Percentiles rank a stretch among this genome's conserved stretches.
Evolutionary conservation across 2,329 filamentous ascomycete genomes (phyloP).

Genomic region (Xylariaceae sp.): DNA sequence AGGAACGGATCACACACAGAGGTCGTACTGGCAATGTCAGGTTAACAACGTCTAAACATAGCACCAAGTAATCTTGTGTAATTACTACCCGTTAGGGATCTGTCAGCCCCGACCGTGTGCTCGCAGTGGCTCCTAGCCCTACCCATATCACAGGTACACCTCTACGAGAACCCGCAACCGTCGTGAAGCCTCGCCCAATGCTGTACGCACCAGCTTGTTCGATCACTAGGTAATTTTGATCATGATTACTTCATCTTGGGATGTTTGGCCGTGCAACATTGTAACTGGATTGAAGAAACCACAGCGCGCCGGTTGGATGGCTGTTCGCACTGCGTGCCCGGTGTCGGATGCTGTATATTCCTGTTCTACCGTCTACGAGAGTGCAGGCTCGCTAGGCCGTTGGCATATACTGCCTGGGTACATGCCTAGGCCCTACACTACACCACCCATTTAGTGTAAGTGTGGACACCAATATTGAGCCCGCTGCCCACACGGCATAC

Average conservation of each 20-base stretch:
- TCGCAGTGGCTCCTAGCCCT: background rate
- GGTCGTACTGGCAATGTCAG: background rate
- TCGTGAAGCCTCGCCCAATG: background rate
- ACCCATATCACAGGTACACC: background rate
- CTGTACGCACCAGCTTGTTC: background rate
- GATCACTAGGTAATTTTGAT: no score
- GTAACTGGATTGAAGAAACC: background rate
- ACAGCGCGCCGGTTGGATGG: background rate
- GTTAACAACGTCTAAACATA: background rate
- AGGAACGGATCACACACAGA: background rate
- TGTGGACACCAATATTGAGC: no score
- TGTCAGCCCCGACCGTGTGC: background rate
- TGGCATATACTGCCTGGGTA: no score
- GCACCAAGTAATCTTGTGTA: background rate
- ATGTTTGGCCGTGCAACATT: background rate
- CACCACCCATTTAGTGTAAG: no score
- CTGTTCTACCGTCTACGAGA: no score
- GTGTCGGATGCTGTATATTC: background rate
- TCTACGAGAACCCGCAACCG: no score
- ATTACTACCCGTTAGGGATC: background rate
- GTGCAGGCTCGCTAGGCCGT: no score
- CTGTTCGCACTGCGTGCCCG: background rate
- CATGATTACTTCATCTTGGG: no score
- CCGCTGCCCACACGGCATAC: no score
- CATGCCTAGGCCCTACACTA: no score